A percentile compares a stretch with the other conserved stretches of the same genome.
Conservation (phyloP, 2,329 filamentous ascomycete species). For the Colletotrichum nymphaeae region DNA sequence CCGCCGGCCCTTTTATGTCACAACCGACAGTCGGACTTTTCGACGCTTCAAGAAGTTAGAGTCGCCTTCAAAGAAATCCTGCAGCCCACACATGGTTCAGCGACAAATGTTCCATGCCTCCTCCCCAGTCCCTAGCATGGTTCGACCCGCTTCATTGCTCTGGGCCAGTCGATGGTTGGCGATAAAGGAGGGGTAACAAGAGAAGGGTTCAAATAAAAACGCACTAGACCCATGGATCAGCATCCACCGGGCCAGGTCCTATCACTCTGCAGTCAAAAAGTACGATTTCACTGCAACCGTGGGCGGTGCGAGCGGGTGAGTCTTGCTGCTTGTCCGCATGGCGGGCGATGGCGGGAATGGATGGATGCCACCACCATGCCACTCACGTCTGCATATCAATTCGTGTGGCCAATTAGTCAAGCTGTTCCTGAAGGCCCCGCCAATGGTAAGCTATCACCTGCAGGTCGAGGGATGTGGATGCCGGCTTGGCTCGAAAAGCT, state of each 20-base stretch:
- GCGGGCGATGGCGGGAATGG: neutral
- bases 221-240: constrained; percentile 11
- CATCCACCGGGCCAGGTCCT: neutral
- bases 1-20: constrained; percentile 20
- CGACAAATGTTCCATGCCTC: neutral
- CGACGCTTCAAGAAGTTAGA: neutral
- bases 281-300: neutral
- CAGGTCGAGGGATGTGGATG: constrained; percentile 27
- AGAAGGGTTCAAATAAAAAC: neutral
- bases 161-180: constrained; percentile 23
- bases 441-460: constrained; percentile 23
- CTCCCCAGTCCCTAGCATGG: neutral
- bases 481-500: constrained; percentile 30
- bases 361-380: neutral
- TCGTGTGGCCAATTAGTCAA: constrained; percentile 25
- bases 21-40: neutral
- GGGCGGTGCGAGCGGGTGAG: neutral
- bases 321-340: neutral
- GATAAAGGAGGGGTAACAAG: constrained; percentile 31
- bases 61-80: neutral
- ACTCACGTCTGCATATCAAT: neutral
- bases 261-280: neutral
- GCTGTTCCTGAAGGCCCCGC: constrained; percentile 1
- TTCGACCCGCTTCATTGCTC: constrained; percentile 22
- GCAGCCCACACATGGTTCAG: constrained; percentile 12